phyloP scores from a whole-genome alignment of 1,139 yeast species.

The Blastobotrys raffinosifermentans region DNA sequence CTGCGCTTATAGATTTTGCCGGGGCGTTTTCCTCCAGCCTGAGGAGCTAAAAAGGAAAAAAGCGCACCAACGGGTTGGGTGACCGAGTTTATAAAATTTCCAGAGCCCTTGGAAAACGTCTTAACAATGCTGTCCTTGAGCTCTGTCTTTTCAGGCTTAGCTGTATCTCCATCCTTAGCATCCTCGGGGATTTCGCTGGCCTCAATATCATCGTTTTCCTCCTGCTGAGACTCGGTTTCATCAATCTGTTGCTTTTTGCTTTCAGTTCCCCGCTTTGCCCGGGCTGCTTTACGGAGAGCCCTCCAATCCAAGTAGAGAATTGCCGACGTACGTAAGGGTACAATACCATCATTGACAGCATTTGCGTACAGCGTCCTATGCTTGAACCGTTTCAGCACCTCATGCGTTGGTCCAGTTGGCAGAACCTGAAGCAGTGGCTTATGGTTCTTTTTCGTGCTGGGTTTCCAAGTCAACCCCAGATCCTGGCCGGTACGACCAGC shows the following conservation, averaged over 20 bases:
- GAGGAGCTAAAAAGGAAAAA: constrained; percentile 32
- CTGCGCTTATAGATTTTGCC: constrained; percentile 30
- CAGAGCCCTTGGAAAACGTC: constrained; percentile 7
- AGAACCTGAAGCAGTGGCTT: constrained; percentile 66
- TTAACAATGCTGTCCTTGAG: constrained; percentile 1
- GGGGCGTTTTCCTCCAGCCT: constrained; percentile 26
- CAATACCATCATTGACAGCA: constrained; percentile 85
- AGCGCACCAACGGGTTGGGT: constrained; percentile 16
- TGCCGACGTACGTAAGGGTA: constrained; percentile 84
- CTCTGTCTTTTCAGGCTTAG: constrained; percentile 1
- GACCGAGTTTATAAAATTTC: constrained; percentile 10
- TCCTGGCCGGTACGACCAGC: constrained; percentile 95
- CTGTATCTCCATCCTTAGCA: constrained; percentile 1
- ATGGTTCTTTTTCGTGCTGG: constrained; percentile 24
- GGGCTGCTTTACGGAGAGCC: constrained; percentile 47
- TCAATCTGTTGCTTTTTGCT: constrained; percentile 6
- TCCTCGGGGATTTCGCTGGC: constrained; percentile 36
- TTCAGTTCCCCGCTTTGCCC: constrained; percentile 36
- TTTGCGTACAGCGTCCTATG: constrained; percentile 76
- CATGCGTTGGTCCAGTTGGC: constrained; percentile 79
- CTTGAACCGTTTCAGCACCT: constrained; percentile 53
- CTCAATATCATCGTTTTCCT: constrained; percentile 7
- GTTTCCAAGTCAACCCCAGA: constrained; percentile 55
- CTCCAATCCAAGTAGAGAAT: constrained; percentile 72
- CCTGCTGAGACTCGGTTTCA: constrained; percentile 9